These are phyloP conservation scores for Aureobasidium melanogenum DNA, from an alignment of 2,329 filamentous ascomycete species.

Conservation along the genomic window DNA sequence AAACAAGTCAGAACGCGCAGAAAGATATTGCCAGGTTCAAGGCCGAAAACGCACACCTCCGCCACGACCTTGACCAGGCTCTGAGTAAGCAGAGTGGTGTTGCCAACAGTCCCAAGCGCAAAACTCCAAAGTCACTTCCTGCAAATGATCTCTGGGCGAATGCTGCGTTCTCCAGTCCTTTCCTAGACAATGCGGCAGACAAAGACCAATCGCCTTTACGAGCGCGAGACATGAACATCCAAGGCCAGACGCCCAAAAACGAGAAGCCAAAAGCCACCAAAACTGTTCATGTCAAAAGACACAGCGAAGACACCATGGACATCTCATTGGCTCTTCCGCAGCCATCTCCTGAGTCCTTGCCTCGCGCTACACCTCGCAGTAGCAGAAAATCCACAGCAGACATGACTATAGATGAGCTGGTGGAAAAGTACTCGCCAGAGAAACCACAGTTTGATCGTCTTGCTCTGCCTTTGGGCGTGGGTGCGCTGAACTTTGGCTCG, in stretches of 20 bases:
- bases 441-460: constrained; percentile 11
- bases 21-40: constrained; percentile 1
- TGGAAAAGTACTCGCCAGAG: constrained; percentile 9
- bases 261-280: background rate
- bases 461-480: constrained; percentile 9
- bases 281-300: background rate
- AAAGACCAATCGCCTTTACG: constrained; percentile 5
- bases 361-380: background rate
- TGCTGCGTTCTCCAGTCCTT: constrained; percentile 6
- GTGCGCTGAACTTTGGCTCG: background rate
- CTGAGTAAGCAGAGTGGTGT: background rate
- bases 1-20: background rate
- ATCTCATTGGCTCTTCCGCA: background rate
- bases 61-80: background rate
- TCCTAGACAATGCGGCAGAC: background rate
- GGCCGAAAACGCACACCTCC: background rate
- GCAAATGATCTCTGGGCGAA: constrained; percentile 8
- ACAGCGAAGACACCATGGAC: constrained; percentile 4
- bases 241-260: background rate
- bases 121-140: background rate
- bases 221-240: constrained; percentile 9
- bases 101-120: background rate
- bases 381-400: background rate
- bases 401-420: constrained; percentile 7
- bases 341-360: background rate